Conservation (phyloP, 305 asterid species). For the Lippia alba region DNA sequence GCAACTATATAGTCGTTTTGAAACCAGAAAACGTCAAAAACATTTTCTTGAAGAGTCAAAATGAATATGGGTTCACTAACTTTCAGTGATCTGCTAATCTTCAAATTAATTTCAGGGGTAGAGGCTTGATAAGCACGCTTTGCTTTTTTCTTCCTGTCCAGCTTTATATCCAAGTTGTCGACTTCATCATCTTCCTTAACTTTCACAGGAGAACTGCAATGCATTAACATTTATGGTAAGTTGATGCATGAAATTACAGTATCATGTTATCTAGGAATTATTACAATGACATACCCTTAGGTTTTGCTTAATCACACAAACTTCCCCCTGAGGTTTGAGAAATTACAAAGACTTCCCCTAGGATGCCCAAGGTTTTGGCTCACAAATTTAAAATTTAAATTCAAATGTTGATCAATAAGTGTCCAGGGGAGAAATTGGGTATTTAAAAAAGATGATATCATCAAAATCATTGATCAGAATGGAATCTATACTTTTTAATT, state of each 20-base stretch:
- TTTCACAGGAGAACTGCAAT: conserved; percentile 84
- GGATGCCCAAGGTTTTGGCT: too few relatives aligned
- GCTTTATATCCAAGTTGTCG: conserved; percentile 83
- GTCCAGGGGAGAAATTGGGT: too few relatives aligned
- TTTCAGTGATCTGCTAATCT: conserved; percentile 95
- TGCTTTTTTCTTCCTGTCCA: conserved; percentile 61
- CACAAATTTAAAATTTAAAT: too few relatives aligned
- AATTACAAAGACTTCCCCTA: too few relatives aligned
- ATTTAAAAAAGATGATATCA: too few relatives aligned
- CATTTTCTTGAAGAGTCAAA: background rate
- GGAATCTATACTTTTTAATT: too few relatives aligned
- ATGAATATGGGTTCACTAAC: conserved; percentile 54
- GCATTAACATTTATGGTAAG: conserved; percentile 20
- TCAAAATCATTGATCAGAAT: too few relatives aligned
- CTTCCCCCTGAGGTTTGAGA: too few relatives aligned
- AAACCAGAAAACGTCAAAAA: background rate
- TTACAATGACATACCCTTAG: too few relatives aligned
- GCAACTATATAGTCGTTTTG: background rate
- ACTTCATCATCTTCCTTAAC: conserved; percentile 96
- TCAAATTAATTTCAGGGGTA: conserved; percentile 84
- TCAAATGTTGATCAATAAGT: too few relatives aligned
- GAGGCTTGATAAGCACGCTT: conserved; percentile 77
- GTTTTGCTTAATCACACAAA: too few relatives aligned
- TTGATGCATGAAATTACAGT: background rate
- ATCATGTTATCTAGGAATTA: background rate